These are phyloP conservation scores for Wickerhamiella azymoides DNA, from an alignment of 805 yeast genomes.

Conservation along the genomic window DNA sequence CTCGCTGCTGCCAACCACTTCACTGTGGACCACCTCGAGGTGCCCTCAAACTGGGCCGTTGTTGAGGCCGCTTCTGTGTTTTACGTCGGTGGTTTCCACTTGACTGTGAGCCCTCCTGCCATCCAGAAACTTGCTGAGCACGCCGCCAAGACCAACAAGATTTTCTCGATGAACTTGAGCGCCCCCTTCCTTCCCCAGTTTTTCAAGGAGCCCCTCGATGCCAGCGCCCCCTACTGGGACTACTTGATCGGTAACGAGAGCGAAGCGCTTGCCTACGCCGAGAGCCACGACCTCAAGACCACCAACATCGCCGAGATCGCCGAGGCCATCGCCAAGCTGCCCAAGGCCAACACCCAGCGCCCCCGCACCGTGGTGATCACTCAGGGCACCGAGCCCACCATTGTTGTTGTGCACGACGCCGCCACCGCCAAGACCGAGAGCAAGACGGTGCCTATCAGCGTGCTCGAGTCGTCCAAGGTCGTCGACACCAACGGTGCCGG, in stretches of 20 bases:
- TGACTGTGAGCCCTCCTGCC: conserved; percentile 95
- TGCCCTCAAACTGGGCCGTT: conserved; percentile 76
- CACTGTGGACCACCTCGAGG: conserved; percentile 73
- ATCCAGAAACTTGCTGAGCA: conserved; percentile 80
- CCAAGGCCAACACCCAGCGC: conserved; percentile 53
- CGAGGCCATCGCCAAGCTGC: conserved; percentile 60
- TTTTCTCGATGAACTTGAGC: conserved; percentile 71
- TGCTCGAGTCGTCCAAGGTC: conserved; percentile 51
- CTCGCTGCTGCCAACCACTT: conserved; percentile 97
- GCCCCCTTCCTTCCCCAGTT: conserved; percentile 96
- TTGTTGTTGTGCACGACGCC: conserved; percentile 47
- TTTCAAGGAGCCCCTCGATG: conserved; percentile 81
- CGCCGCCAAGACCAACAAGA: conserved; percentile 70
- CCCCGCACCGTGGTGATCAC: conserved; percentile 86
- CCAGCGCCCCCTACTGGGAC: conserved; percentile 75
- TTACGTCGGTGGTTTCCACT: conserved; percentile 98
- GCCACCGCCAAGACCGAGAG: conserved; percentile 22
- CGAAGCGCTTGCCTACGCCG: conserved; percentile 91
- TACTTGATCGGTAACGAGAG: conserved; percentile 89
- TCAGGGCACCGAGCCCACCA: conserved; percentile 87
- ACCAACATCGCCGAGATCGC: conserved; percentile 66
- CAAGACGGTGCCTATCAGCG: conserved; percentile 50
- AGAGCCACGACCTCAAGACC: conserved; percentile 55
- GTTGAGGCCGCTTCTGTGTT: conserved; percentile 70
- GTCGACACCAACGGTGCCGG: conserved; percentile 98